Percentiles rank a stretch among this genome's conserved stretches.
phyloP scores from a whole-genome alignment of 2,329 filamentous ascomycete species.

The Drechslera avenae region DNA sequence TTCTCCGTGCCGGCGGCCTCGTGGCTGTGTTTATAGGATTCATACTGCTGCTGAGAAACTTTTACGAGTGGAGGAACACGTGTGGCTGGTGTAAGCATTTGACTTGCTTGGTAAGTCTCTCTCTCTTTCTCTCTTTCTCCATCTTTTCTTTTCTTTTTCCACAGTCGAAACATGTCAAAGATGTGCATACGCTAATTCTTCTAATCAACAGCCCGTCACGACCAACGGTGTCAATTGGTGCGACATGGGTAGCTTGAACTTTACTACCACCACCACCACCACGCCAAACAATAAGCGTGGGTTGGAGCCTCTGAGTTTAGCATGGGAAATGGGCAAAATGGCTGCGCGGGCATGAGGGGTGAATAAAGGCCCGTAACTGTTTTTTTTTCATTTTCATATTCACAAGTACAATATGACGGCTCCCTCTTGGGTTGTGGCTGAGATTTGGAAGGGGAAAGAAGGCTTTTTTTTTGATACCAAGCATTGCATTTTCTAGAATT shows the following conservation, averaged over 20 bases:
- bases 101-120: conserved; percentile 79
- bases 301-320: conserved; percentile 4
- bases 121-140: background rate
- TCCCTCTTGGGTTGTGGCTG: too few species aligned
- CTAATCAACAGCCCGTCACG: conserved; percentile 23
- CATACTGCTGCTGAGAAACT: conserved; percentile 85
- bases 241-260: conserved; percentile 38
- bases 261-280: conserved; percentile 13
- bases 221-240: conserved; percentile 44
- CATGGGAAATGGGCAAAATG: conserved; percentile 3
- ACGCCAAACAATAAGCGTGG: conserved; percentile 11
- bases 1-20: conserved; percentile 77
- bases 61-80: conserved; percentile 76
- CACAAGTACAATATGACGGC: too few species aligned
- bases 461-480: too few species aligned
- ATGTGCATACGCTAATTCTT: conserved; percentile 2
- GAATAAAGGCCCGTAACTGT: too few species aligned
- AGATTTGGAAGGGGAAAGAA: too few species aligned
- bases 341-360: background rate
- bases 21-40: conserved; percentile 84
- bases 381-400: too few species aligned
- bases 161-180: too few species aligned
- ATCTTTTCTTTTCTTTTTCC: too few species aligned
- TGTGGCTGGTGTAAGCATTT: conserved; percentile 96
- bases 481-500: too few species aligned